phyloP scores from a whole-genome alignment of 352 stramenopile genomes.

The Phytophthora ramorum region DNA sequence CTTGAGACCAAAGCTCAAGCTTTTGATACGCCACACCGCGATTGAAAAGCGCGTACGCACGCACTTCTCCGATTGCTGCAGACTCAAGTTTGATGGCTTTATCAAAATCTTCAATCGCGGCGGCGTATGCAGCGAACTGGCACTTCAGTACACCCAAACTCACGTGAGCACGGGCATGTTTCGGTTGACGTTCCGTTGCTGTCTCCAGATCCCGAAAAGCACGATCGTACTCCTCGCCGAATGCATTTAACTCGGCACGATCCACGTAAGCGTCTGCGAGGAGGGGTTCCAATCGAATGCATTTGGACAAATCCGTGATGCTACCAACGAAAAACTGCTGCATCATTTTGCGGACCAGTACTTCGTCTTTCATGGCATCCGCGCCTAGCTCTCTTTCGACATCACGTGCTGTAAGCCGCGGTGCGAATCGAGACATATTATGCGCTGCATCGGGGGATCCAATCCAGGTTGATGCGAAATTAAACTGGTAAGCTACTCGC shows the following conservation, averaged over 20 bases:
- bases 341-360: conserved; percentile 55
- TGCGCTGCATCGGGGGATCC: background rate
- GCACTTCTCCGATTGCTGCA: conserved; percentile 28
- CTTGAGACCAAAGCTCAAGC: conserved; percentile 68
- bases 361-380: conserved; percentile 60
- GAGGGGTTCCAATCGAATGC: conserved; percentile 63
- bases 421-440: conserved; percentile 40
- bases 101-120: conserved; percentile 77
- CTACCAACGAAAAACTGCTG: conserved; percentile 57
- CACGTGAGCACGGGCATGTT: conserved; percentile 58
- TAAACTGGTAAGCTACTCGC: conserved; percentile 58
- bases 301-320: conserved; percentile 67
- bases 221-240: conserved; percentile 66
- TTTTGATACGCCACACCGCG: conserved; percentile 77
- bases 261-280: conserved; percentile 71
- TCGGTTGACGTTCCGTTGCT: conserved; percentile 58
- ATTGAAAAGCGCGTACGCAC: conserved; percentile 57
- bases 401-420: conserved; percentile 44
- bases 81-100: conserved; percentile 60
- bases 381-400: conserved; percentile 53
- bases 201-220: conserved; percentile 69
- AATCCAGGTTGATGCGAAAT: conserved; percentile 35
- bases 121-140: conserved; percentile 66
- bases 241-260: conserved; percentile 67
- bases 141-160: conserved; percentile 82